Percentiles rank a stretch among this genome's conserved stretches.
Evolutionary conservation across 169 alveolate genomes (phyloP).

Genomic region (Eimeria brunetti): DNA sequence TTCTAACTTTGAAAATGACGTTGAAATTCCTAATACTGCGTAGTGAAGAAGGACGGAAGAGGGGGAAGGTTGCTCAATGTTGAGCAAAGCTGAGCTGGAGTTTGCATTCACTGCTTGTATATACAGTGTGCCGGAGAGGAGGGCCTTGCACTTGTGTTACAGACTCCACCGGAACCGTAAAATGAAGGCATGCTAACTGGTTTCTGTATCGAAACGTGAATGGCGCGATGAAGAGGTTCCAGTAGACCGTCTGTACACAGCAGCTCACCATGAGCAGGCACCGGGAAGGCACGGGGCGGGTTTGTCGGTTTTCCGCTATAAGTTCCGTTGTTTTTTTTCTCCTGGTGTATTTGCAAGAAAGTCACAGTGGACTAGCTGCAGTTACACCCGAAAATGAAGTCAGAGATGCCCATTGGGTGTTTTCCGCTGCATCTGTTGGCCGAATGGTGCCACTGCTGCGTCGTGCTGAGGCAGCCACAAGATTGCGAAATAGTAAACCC

Average conservation of each 20-base stretch:
- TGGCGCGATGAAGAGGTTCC: background rate
- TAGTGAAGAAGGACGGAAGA: background rate
- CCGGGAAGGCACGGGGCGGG: background rate
- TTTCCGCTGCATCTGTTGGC: slow-evolving; percentile 35
- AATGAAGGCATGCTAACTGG: background rate
- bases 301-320: background rate
- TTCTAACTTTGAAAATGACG: background rate
- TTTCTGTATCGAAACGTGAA: background rate
- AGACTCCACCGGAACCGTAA: background rate
- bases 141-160: background rate
- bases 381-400: background rate
- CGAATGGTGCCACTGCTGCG: slow-evolving; percentile 61
- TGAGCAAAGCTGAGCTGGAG: too few relatives aligned
- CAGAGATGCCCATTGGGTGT: slow-evolving; percentile 24
- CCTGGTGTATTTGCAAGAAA: background rate
- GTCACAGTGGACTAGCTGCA: background rate
- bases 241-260: background rate
- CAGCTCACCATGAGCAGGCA: slow-evolving; percentile 25
- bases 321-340: background rate
- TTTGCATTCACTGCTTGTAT: background rate
- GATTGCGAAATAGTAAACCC: slow-evolving; percentile 14
- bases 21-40: background rate
- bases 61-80: background rate
- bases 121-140: background rate
- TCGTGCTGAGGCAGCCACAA: slow-evolving; percentile 45